These are phyloP conservation scores for Talaromyces islandicus DNA, from an alignment of 2,329 filamentous ascomycete genomes.

Conservation along the genomic window DNA sequence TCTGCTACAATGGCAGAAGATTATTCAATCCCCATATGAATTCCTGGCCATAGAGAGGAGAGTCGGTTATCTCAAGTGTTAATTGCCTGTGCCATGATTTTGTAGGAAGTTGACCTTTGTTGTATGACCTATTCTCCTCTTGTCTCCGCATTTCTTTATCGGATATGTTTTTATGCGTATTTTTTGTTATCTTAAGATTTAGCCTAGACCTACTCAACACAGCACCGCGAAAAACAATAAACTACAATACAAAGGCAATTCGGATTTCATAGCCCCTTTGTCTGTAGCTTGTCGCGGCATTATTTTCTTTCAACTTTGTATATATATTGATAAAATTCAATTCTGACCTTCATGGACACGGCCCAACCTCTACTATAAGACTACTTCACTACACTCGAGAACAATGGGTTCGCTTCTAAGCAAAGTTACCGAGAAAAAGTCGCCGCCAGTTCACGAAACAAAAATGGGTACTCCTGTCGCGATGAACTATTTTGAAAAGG, in stretches of 20 bases:
- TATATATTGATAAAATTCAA: not conserved
- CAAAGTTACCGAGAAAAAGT: constrained; percentile 2
- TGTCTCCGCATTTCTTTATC: not conserved
- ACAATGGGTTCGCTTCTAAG: constrained; percentile 6
- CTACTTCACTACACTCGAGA: not conserved
- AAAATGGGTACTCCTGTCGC: constrained; percentile 12
- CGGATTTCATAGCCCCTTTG: not conserved
- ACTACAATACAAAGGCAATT: not conserved
- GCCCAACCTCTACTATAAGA: not conserved
- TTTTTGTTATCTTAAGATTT: not conserved
- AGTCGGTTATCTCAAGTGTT: not conserved
- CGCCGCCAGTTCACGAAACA: not conserved
- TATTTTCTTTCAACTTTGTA: not conserved
- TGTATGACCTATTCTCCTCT: not conserved
- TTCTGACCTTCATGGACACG: not conserved
- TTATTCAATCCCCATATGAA: not conserved
- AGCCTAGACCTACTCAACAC: no score
- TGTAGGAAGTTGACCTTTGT: not conserved
- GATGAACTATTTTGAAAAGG: constrained; percentile 52
- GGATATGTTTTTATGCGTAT: not conserved
- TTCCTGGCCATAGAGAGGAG: not conserved
- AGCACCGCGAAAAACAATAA: no score
- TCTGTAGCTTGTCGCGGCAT: not conserved
- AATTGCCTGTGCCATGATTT: no score
- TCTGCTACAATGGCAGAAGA: not conserved